A percentile compares a stretch with the other conserved stretches of the same genome.
phyloP scores from a whole-genome alignment of 1,284 basidiomycete species.

The Phylloporus sp. region DNA sequence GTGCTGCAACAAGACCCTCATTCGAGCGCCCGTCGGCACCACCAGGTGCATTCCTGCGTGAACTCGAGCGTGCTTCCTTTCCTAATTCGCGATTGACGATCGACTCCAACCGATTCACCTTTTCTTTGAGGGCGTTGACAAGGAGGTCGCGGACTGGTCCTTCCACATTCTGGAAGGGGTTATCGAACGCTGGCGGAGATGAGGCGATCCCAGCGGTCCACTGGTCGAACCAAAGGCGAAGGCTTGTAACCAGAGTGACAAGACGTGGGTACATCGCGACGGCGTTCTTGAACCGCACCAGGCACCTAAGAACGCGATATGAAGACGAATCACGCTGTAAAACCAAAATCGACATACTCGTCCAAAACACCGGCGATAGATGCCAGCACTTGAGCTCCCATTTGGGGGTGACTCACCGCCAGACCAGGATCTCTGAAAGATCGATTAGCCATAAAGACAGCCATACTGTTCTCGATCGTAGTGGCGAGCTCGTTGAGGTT shows the following conservation, averaged over 20 bases:
- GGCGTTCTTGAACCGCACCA: constrained; percentile 64
- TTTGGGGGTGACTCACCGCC: constrained; percentile 16
- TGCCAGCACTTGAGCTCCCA: constrained; percentile 50
- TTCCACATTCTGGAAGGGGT: no score
- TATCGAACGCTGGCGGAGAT: no score
- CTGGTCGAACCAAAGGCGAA: constrained; percentile 48
- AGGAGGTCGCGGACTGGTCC: constrained; percentile 37
- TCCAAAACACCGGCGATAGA: constrained; percentile 52
- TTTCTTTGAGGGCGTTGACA: constrained; percentile 41
- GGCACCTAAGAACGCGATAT: constrained; percentile 43
- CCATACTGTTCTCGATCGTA: constrained; percentile 49
- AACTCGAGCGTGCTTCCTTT: constrained; percentile 32
- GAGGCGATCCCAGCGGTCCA: constrained; percentile 48
- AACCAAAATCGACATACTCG: constrained; percentile 46
- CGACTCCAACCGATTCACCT: constrained; percentile 46
- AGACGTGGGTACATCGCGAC: constrained; percentile 52
- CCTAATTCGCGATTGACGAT: constrained; percentile 44
- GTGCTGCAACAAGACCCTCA: constrained; percentile 43
- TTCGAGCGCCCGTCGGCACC: constrained; percentile 13
- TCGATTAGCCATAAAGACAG: constrained; percentile 39
- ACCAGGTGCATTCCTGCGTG: constrained; percentile 11
- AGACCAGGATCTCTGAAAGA: constrained; percentile 48
- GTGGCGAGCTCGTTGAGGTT: constrained; percentile 52
- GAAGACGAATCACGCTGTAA: neutral
- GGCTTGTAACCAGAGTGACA: constrained; percentile 42